Conservation (phyloP, 2,329 filamentous ascomycete genomes). For the Fusarium clavum region DNA sequence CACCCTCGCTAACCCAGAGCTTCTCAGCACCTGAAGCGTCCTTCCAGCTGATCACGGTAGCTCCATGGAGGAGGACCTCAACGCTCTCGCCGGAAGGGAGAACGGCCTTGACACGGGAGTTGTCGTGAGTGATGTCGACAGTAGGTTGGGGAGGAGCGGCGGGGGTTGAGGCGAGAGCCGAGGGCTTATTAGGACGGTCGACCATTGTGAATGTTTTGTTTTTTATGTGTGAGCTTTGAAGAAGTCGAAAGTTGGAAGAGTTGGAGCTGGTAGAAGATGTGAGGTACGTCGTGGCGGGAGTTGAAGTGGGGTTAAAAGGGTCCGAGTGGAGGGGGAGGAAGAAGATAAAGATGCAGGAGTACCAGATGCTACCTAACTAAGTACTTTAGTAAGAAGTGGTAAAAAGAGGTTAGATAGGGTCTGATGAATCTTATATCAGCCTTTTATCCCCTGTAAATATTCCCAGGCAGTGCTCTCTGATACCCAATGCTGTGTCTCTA, state of each 20-base stretch:
- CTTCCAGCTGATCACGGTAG: slow-evolving; percentile 95
- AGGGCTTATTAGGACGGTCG: slow-evolving; percentile 86
- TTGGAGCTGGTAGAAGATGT: slow-evolving; percentile 18
- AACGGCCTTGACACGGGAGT: slow-evolving; percentile 78
- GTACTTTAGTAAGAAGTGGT: neutral
- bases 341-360: slow-evolving; percentile 5
- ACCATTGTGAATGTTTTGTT: slow-evolving; percentile 64
- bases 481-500: slow-evolving; percentile 8
- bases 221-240: neutral
- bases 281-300: slow-evolving; percentile 22
- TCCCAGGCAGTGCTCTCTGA: neutral
- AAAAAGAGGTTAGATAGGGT: slow-evolving; percentile 3
- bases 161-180: slow-evolving; percentile 79
- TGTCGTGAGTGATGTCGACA: slow-evolving; percentile 78
- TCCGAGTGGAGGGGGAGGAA: slow-evolving; percentile 29
- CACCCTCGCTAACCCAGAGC: slow-evolving; percentile 84
- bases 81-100: slow-evolving; percentile 89
- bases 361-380: slow-evolving; percentile 2
- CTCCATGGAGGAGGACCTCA: slow-evolving; percentile 88
- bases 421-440: neutral
- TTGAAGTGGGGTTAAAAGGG: slow-evolving; percentile 38
- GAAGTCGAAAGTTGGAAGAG: slow-evolving; percentile 9
- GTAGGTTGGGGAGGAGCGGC: slow-evolving; percentile 79
- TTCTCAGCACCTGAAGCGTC: slow-evolving; percentile 81
- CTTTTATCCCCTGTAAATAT: slow-evolving; percentile 1